Conservation (phyloP, 257 asterid species). For the Solanum pimpinellifolium region DNA sequence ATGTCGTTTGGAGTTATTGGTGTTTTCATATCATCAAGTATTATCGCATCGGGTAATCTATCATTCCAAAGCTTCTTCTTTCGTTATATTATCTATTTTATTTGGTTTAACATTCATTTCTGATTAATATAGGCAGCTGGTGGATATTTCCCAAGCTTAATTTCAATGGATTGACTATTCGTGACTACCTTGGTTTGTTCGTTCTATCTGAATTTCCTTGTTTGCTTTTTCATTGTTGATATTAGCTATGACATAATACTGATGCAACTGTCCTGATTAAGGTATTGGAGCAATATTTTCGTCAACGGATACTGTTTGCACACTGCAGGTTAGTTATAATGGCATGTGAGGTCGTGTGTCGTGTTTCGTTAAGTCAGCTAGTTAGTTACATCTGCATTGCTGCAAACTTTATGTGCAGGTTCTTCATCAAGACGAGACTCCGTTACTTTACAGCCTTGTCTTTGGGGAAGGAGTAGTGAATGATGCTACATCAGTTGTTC, state of each 20-base stretch:
- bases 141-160: conserved; percentile 55
- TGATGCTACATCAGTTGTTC: conserved; percentile 94
- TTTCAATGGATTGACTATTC: conserved; percentile 41
- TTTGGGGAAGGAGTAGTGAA: conserved; percentile 98
- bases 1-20: conserved; percentile 90
- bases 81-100: neutral
- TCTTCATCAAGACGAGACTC: conserved; percentile 91
- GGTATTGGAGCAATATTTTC: conserved; percentile 85
- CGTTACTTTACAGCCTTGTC: conserved; percentile 83
- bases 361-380: neutral
- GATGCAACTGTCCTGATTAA: conserved; percentile 9
- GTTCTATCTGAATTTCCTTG: neutral
- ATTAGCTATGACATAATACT: neutral
- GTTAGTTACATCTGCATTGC: neutral
- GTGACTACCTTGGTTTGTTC: conserved; percentile 70
- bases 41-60: conserved; percentile 54
- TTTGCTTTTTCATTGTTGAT: neutral
- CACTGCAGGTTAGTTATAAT: conserved; percentile 57
- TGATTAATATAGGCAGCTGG: conserved; percentile 42
- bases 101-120: neutral
- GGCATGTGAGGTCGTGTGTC: neutral
- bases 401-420: conserved; percentile 30
- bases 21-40: conserved; percentile 65
- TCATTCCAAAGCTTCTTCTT: neutral
- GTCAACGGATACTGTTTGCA: conserved; percentile 93